phyloP scores from a whole-genome alignment of 139 green algal genomes.

The Nannochloris sp. region DNA sequence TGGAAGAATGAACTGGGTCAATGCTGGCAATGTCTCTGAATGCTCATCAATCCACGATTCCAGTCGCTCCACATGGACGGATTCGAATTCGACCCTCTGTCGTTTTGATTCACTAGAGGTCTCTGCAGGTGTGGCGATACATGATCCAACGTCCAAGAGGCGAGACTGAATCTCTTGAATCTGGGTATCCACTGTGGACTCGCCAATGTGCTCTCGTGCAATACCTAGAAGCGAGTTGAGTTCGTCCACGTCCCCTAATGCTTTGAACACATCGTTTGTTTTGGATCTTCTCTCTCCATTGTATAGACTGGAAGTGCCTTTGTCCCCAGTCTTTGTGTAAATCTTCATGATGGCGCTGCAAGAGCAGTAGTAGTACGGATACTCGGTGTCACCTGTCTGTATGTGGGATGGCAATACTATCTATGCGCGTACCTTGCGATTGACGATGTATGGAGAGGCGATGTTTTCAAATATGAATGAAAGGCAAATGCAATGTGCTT shows the following conservation, averaged over 20 bases:
- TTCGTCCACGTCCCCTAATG: constrained; percentile 91
- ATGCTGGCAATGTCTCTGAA: constrained; percentile 60
- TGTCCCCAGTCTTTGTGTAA: constrained; percentile 87
- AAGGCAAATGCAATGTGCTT: too few species aligned
- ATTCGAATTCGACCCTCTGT: constrained; percentile 52
- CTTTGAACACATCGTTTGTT: constrained; percentile 66
- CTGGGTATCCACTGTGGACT: constrained; percentile 27
- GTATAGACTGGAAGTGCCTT: constrained; percentile 75
- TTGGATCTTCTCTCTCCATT: constrained; percentile 78
- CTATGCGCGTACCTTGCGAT: too few species aligned
- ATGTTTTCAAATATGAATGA: too few species aligned
- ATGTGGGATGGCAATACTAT: too few species aligned
- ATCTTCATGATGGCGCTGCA: constrained; percentile 58
- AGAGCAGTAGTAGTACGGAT: background rate
- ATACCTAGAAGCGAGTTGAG: constrained; percentile 76
- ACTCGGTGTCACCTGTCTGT: too few species aligned
- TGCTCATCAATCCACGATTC: constrained; percentile 87
- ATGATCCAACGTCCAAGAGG: constrained; percentile 85
- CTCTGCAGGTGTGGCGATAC: constrained; percentile 73
- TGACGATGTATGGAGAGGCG: too few species aligned
- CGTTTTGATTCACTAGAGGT: constrained; percentile 49
- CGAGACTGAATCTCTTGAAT: constrained; percentile 74
- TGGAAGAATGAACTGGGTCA: constrained; percentile 91
- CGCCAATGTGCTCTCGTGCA: constrained; percentile 35
- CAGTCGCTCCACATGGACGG: constrained; percentile 27